A percentile compares a stretch with the other conserved stretches of the same genome.
phyloP scores from a whole-genome alignment of 2,329 filamentous ascomycete genomes.

The Fusarium marasasianum region DNA sequence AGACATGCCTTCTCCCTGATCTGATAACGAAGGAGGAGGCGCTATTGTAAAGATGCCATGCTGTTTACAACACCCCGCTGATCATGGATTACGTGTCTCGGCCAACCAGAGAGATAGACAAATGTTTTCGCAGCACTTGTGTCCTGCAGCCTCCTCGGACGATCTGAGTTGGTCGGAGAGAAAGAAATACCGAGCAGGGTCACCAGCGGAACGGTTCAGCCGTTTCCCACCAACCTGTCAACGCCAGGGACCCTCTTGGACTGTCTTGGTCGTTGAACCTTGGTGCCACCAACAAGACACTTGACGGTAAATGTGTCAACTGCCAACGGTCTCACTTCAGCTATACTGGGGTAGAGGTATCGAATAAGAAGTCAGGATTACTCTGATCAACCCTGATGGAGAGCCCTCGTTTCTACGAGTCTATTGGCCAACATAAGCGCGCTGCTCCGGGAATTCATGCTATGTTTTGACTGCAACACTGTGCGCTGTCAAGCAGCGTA shows the following conservation, averaged over 20 bases:
- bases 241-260: slow-evolving; percentile 10
- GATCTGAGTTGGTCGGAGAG: background rate
- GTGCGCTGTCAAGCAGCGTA: background rate
- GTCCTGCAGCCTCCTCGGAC: slow-evolving; percentile 1
- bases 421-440: slow-evolving; percentile 5
- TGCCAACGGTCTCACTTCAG: slow-evolving; percentile 36
- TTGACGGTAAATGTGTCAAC: slow-evolving; percentile 3
- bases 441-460: background rate
- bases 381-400: background rate
- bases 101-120: background rate
- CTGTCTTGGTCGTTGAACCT: slow-evolving; percentile 4
- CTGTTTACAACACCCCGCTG: background rate
- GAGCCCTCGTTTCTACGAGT: background rate
- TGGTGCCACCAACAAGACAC: slow-evolving; percentile 15
- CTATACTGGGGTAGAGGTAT: slow-evolving; percentile 26
- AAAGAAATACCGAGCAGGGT: slow-evolving; percentile 21
- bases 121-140: background rate
- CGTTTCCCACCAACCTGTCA: slow-evolving; percentile 15
- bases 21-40: background rate
- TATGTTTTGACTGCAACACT: background rate
- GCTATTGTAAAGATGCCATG: background rate
- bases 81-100: slow-evolving; percentile 24
- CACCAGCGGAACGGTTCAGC: slow-evolving; percentile 29
- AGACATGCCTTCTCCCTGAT: background rate
- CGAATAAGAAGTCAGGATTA: background rate